A percentile compares a stretch with the other conserved stretches of the same genome.
Conservation (phyloP, 352 stramenopile genomes). For the Elongisporangium senticosum region DNA sequence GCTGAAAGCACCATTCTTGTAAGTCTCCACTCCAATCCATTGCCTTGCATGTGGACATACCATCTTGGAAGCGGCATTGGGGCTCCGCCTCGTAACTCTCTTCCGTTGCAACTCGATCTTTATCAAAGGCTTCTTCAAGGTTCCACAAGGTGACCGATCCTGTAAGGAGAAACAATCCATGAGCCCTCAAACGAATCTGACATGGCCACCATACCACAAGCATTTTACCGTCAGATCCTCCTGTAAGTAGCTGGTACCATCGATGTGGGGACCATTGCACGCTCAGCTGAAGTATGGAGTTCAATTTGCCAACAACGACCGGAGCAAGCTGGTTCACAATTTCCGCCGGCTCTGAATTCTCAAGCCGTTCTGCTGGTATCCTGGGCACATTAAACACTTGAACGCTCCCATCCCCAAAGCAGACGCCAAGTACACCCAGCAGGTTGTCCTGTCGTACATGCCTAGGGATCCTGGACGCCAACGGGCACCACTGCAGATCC, state of each 20-base stretch:
- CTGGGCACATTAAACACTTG: slow-evolving; percentile 61
- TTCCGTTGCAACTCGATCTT: background rate
- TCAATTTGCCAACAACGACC: slow-evolving; percentile 35
- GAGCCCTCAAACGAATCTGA: slow-evolving; percentile 1
- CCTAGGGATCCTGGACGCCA: slow-evolving; percentile 33
- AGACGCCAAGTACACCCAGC: slow-evolving; percentile 60
- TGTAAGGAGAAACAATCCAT: slow-evolving; percentile 14
- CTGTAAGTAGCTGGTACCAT: slow-evolving; percentile 75
- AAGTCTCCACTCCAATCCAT: slow-evolving; percentile 3
- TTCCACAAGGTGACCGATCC: slow-evolving; percentile 80
- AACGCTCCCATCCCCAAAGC: slow-evolving; percentile 72
- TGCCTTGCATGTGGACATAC: slow-evolving; percentile 17
- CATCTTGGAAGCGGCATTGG: slow-evolving; percentile 74
- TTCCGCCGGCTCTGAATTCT: slow-evolving; percentile 1
- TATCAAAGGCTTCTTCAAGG: slow-evolving; percentile 26
- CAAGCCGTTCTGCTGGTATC: slow-evolving; percentile 31
- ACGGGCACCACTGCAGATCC: slow-evolving; percentile 75
- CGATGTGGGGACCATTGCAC: slow-evolving; percentile 68
- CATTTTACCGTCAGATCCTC: slow-evolving; percentile 61
- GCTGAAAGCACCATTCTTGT: slow-evolving; percentile 25
- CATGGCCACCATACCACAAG: background rate
- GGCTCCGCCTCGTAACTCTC: slow-evolving; percentile 28
- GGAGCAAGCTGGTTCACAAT: slow-evolving; percentile 44
- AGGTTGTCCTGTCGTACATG: slow-evolving; percentile 16
- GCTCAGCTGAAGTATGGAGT: slow-evolving; percentile 52